Evolutionary conservation across 2,329 filamentous ascomycete species (phyloP).

Genomic region (Aspergillus versicolor): DNA sequence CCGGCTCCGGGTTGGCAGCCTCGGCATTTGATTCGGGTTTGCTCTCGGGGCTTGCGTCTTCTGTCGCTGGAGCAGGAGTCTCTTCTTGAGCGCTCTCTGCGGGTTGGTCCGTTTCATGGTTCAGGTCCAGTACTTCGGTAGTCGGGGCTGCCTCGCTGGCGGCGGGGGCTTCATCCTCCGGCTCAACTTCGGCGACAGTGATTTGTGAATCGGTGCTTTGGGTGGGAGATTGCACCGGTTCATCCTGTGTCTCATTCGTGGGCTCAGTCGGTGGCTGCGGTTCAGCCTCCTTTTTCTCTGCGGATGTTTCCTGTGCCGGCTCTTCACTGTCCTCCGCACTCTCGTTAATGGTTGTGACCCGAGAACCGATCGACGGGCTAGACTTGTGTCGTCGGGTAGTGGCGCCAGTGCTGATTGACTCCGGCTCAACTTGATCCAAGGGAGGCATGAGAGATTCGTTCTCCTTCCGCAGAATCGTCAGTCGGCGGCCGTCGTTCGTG

Average conservation of each 20-base stretch:
- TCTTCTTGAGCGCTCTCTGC: neutral
- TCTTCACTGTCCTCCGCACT: slow-evolving; percentile 67
- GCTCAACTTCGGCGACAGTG: slow-evolving; percentile 22
- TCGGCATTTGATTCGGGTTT: slow-evolving; percentile 4
- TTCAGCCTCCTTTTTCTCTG: neutral
- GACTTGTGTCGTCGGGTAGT: slow-evolving; percentile 83
- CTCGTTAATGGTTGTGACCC: slow-evolving; percentile 79
- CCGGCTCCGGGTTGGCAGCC: neutral
- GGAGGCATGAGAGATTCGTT: slow-evolving; percentile 21
- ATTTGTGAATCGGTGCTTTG: slow-evolving; percentile 17
- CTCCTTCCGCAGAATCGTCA: slow-evolving; percentile 40
- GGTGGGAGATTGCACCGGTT: neutral
- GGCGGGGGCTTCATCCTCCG: slow-evolving; percentile 12
- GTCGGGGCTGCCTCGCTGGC: neutral
- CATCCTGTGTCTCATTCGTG: neutral
- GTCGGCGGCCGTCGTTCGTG: slow-evolving; percentile 28
- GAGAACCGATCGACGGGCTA: slow-evolving; percentile 74
- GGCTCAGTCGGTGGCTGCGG: neutral
- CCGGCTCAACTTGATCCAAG: slow-evolving; percentile 39
- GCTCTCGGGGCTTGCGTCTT: neutral
- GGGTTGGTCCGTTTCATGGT: neutral
- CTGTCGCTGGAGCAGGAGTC: neutral
- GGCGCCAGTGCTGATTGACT: slow-evolving; percentile 56
- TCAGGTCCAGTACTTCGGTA: neutral
- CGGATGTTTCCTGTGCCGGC: neutral